Evolutionary conservation across 805 yeast genomes (phyloP), one percentile per base, ranked within the genome.

Genomic region (Dipodascopsis uninucleata): DNA sequence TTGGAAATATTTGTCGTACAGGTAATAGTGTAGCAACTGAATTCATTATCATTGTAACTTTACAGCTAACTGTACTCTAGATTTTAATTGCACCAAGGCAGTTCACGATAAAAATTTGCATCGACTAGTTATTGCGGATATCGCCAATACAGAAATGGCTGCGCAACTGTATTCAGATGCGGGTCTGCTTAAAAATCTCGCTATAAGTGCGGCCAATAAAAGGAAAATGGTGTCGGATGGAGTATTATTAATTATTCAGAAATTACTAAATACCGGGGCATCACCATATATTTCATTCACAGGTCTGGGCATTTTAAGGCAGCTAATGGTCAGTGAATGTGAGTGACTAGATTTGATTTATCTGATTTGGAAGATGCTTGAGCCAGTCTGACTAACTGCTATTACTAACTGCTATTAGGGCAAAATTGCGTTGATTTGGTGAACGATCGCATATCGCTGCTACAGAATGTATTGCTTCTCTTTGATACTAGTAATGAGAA

Each of bases 1-100:
- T 45, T 16, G 45, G 49, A 5, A 45, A 45, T 17, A 9, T 45
- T 20, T 43, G 47, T 28, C 25, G 31, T 25, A 42, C 26, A 22
- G 46, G 46, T 42, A 24, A 9, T 32, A 31, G n/a, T n/a, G n/a
- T n/a, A n/a, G n/a, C n/a, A n/a, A n/a, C n/a, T n/a, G n/a, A n/a
- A n/a, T n/a, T n/a, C n/a, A n/a, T n/a, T n/a, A n/a, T n/a, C n/a
- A n/a, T n/a, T n/a, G n/a, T n/a, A n/a, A n/a, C n/a, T n/a, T n/a
- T n/a, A n/a, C n/a, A n/a, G n/a, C n/a, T n/a, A n/a, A n/a, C 2
- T 12, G 5, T 1, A 9, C 14, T 21, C 5, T 22, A 39, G 44
- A 39, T 20, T 8, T 31, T 4, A 20, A 40, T 9, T 45, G 49
- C 20, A 23, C 21, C 9, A 9, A 22, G 23, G 36, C 31, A 37